Evolutionary conservation across 2,329 filamentous ascomycete species (phyloP), one percentile per base, ranked within the genome.

Genomic region (Endoconidiophora laricicola): DNA sequence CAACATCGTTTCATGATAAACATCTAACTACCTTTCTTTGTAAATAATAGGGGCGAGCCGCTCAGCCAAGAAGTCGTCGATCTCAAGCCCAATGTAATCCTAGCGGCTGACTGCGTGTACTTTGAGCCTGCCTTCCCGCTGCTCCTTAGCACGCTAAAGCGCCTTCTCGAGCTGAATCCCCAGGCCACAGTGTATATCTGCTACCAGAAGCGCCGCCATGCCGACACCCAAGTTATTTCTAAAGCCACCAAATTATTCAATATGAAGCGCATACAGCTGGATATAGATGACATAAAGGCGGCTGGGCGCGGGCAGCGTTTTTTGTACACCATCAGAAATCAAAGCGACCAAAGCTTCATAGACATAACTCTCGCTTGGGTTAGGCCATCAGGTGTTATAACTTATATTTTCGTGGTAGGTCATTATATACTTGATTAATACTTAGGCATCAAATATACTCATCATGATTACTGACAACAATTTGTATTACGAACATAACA

Each of bases 21-120:
- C 29, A 33, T 33, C 29, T 33, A 9, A 33, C 29, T 9, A 33
- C 29, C 7, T 33, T 33, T 33, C 29, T 33, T 33, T 33, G 22
- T 26, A 12, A n/a, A 40, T 12, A 12, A 14, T 50, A 55, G 78
- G 79, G 78, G 78, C 52, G 71, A 80, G 55, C 66, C 74, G 48
- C 66, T 82, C 43, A 69, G 77, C 37, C 62, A 67, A 40, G 63
- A 67, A 41, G 67, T 81, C 41, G 57, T 70, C 48, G 65, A 70
- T 49, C 69, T 71, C 57, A 74, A 75, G 55, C 86, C 87, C 16
- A 79, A 88, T 58, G 71, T 94, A 50, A 79, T 98, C 50, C 73
- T 96, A n/a, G 91, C 91, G 3, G 90, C 88, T 39, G 91, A 96
- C 64, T 96, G 90, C 65, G 87, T 94, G 45, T 98, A 96, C 69